These are phyloP conservation scores for Jamesozyma piceae DNA, from an alignment of 805 yeast species.

Conservation along the genomic window DNA sequence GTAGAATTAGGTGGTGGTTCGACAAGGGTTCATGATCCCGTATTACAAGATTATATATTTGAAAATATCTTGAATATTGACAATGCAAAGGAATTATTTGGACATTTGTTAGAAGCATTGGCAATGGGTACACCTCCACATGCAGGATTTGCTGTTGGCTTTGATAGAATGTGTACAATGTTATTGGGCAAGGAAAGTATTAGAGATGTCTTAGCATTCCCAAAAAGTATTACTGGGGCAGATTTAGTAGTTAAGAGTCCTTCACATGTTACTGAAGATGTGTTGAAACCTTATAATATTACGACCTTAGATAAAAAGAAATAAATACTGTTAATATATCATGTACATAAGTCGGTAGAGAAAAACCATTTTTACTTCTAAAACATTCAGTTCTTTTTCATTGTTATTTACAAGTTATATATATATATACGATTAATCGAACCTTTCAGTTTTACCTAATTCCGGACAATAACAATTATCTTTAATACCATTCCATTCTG, in stretches of 20 bases:
- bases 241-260: slow-evolving; percentile 90
- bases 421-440: slow-evolving; percentile 14
- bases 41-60: slow-evolving; percentile 65
- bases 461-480: slow-evolving; percentile 50
- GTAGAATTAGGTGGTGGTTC: slow-evolving; percentile 97
- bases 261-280: slow-evolving; percentile 43
- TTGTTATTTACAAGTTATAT: background rate
- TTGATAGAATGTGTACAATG: slow-evolving; percentile 91
- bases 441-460: slow-evolving; percentile 62
- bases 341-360: background rate
- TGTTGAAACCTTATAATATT: slow-evolving; percentile 45
- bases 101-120: slow-evolving; percentile 76
- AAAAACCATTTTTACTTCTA: too few species aligned
- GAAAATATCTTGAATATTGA: slow-evolving; percentile 50
- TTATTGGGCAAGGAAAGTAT: slow-evolving; percentile 66
- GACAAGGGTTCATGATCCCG: slow-evolving; percentile 82
- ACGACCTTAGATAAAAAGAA: background rate
- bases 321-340: background rate
- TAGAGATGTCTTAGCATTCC: slow-evolving; percentile 91
- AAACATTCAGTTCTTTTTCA: too few species aligned
- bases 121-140: slow-evolving; percentile 96
- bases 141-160: slow-evolving; percentile 93
- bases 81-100: slow-evolving; percentile 58
- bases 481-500: slow-evolving; percentile 32
- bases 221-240: slow-evolving; percentile 80